phyloP scores from a whole-genome alignment of 1,284 basidiomycete genomes.

The Ustilago loliicola region DNA sequence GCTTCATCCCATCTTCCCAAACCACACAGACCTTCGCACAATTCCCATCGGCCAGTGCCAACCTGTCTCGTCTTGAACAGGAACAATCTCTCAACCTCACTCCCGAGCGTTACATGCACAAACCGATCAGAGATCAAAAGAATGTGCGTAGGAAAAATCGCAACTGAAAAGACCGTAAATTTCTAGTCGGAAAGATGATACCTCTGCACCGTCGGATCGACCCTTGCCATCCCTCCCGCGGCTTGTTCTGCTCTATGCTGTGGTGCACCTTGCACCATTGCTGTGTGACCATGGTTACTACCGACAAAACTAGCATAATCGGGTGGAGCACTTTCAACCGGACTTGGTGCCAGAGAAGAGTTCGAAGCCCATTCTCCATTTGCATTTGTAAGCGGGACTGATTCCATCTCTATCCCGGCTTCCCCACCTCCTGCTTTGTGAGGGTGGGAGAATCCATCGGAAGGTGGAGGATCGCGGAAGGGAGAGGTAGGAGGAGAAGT shows the following conservation, averaged over 20 bases:
- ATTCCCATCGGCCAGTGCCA: no score
- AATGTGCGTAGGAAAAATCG: background rate
- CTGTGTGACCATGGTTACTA: background rate
- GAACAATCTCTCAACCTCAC: no score
- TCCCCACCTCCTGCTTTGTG: background rate
- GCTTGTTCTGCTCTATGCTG: background rate
- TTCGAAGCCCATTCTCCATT: constrained; percentile 21
- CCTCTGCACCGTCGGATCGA: constrained; percentile 23
- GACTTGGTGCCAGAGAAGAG: constrained; percentile 10
- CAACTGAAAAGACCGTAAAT: background rate
- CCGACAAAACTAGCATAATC: background rate
- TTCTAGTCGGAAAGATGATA: constrained; percentile 31
- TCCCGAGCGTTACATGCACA: no score
- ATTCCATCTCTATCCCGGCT: background rate
- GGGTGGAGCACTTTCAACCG: background rate
- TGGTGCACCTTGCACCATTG: no score
- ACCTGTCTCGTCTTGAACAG: no score
- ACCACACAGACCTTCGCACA: no score
- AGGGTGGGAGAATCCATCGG: background rate
- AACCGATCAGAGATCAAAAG: background rate
- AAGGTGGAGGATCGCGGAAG: constrained; percentile 26
- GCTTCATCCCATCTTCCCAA: no score
- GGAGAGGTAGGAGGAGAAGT: constrained; percentile 21
- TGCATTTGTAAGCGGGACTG: constrained; percentile 10
- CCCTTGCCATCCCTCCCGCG: no score